A percentile compares a stretch with the other conserved stretches of the same genome.
Conservation (phyloP, 1,284 basidiomycete species). For the Pholiota adiposa region DNA sequence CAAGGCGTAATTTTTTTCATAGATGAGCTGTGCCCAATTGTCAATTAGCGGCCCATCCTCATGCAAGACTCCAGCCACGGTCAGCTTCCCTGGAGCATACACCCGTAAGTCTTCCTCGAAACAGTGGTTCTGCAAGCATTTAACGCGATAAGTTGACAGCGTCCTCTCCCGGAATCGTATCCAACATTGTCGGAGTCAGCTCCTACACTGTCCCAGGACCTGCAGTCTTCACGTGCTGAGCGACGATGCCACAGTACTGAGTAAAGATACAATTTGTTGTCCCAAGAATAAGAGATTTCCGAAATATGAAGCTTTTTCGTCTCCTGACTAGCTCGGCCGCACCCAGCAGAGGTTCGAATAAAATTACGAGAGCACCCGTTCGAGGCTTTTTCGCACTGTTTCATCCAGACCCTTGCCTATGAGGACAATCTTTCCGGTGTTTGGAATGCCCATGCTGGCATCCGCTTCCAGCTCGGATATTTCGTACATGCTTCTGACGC, state of each 20-base stretch:
- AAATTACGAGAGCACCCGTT: slow-evolving; percentile 30
- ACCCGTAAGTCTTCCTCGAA: slow-evolving; percentile 24
- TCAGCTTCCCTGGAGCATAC: slow-evolving; percentile 56
- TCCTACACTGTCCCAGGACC: slow-evolving; percentile 44
- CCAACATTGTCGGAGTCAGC: slow-evolving; percentile 40
- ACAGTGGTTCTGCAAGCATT: background rate
- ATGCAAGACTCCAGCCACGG: slow-evolving; percentile 43
- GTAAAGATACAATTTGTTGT: background rate
- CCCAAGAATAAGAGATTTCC: background rate
- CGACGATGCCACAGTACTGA: background rate
- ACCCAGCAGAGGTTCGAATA: background rate
- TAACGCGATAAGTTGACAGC: slow-evolving; percentile 23
- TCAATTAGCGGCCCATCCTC: slow-evolving; percentile 47
- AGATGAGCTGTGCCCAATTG: slow-evolving; percentile 45
- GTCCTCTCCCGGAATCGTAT: slow-evolving; percentile 45
- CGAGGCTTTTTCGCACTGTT: slow-evolving; percentile 54
- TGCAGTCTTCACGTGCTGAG: slow-evolving; percentile 32
- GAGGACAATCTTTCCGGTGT: slow-evolving; percentile 80
- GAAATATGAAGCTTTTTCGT: background rate
- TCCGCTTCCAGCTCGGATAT: slow-evolving; percentile 50
- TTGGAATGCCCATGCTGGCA: slow-evolving; percentile 50
- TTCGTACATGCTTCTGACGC: slow-evolving; percentile 87
- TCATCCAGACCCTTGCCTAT: slow-evolving; percentile 81
- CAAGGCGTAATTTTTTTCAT: background rate
- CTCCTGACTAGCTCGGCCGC: background rate